Conservation (phyloP, 495 filamentous ascomycete genomes). For the Talaromyces borbonicus region DNA sequence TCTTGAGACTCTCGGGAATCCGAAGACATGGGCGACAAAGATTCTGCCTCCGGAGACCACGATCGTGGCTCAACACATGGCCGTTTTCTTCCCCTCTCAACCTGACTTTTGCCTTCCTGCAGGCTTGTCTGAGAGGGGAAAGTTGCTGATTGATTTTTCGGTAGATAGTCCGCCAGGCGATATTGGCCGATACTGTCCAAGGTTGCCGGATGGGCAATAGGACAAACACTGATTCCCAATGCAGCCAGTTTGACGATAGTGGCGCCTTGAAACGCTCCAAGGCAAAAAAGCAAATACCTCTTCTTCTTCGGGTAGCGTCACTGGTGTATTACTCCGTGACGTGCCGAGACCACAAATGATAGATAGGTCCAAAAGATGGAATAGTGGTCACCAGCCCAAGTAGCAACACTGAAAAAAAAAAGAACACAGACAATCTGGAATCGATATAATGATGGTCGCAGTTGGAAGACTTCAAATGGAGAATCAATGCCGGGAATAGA, state of each 20-base stretch:
- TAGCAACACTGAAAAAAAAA: background rate
- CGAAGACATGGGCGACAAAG: constrained; percentile 42
- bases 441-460: no score
- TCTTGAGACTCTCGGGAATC: constrained; percentile 16
- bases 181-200: constrained; percentile 28
- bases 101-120: constrained; percentile 25
- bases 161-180: constrained; percentile 20
- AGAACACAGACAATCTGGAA: background rate
- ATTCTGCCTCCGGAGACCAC: constrained; percentile 16
- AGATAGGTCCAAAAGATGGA: background rate
- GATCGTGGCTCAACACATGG: constrained; percentile 33
- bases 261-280: no score
- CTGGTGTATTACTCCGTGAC: background rate
- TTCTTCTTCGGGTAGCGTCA: no score
- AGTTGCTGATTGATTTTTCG: constrained; percentile 14
- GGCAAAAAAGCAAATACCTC: no score
- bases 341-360: background rate
- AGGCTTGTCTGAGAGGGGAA: constrained; percentile 30
- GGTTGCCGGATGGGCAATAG: constrained; percentile 21
- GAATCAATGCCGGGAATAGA: no score
- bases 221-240: constrained; percentile 31
- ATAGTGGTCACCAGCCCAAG: constrained; percentile 1
- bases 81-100: constrained; percentile 31
- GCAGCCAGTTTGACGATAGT: constrained; percentile 30
- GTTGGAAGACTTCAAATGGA: no score